Evolutionary conservation across 257 asterid species (phyloP).

Genomic region (Handroanthus guayacan): DNA sequence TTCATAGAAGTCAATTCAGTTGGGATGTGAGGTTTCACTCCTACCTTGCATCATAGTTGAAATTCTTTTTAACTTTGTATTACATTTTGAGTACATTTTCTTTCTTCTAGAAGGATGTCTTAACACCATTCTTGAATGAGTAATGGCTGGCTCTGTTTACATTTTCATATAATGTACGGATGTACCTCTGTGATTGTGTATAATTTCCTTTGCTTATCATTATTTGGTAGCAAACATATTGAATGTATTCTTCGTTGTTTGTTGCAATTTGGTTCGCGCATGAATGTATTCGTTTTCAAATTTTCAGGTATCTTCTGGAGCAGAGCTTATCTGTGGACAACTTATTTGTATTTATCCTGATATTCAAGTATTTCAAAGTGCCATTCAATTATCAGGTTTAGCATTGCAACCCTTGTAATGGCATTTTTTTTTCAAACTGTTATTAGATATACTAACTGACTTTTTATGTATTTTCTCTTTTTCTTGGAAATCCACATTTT

Average conservation of each 20-base stretch:
- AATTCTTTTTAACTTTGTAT: constrained; percentile 6
- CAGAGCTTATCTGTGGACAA: constrained; percentile 99
- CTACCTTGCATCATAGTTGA: constrained; percentile 8
- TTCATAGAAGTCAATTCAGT: not conserved
- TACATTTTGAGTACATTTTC: constrained; percentile 15
- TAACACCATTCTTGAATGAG: not conserved
- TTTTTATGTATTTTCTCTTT: constrained; percentile 28
- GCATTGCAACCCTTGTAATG: constrained; percentile 35
- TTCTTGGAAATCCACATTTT: constrained; percentile 29
- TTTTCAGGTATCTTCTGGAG: constrained; percentile 88
- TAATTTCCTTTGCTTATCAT: not conserved
- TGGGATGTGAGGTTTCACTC: constrained; percentile 16
- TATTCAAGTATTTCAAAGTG: constrained; percentile 96
- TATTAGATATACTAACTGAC: constrained; percentile 29
- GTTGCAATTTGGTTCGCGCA: constrained; percentile 22
- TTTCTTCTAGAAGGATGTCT: not conserved
- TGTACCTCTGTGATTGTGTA: constrained; percentile 1
- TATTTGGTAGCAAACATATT: not conserved
- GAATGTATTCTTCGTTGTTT: constrained; percentile 18
- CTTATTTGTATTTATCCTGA: constrained; percentile 87
- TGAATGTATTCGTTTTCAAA: constrained; percentile 26
- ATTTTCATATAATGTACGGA: not conserved
- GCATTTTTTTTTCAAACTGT: constrained; percentile 25
- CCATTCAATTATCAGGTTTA: constrained; percentile 85
- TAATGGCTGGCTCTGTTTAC: constrained; percentile 7